Evolutionary conservation across 306 rosid species (phyloP).

Genomic region (Gynostemma pentaphyllum): DNA sequence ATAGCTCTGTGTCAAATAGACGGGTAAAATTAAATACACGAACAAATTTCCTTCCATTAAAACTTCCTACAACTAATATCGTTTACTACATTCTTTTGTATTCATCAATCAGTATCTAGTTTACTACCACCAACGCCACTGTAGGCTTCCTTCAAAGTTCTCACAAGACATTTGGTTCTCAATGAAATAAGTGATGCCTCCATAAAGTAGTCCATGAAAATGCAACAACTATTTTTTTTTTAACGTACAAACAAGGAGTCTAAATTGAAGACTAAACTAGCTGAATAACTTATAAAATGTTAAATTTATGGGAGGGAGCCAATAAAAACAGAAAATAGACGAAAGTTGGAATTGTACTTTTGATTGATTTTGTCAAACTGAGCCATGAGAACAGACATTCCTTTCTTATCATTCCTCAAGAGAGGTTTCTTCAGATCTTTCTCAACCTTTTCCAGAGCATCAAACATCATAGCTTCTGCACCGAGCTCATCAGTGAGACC

Average conservation of each 20-base stretch:
- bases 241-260: not conserved
- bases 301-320: not conserved
- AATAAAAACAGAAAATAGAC: not conserved
- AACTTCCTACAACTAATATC: not conserved
- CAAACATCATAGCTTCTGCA: slow-evolving; percentile 80
- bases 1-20: not conserved
- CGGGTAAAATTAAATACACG: not conserved
- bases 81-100: not conserved
- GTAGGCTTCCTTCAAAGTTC: not conserved
- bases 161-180: not conserved
- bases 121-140: not conserved
- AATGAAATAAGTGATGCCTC: not conserved
- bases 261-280: too few species aligned
- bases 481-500: slow-evolving; percentile 70
- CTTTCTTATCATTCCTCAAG: slow-evolving; percentile 77
- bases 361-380: slow-evolving; percentile 79
- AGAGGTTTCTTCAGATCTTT: slow-evolving; percentile 72
- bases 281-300: not conserved
- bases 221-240: not conserved
- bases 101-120: not conserved
- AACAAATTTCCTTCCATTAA: not conserved
- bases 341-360: slow-evolving; percentile 32
- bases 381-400: slow-evolving; percentile 74
- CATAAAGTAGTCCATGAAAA: not conserved
- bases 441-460: slow-evolving; percentile 83